Evolutionary conservation across 768 basidiomycete species (phyloP), one percentile per base, ranked within the genome.

Genomic region (Lactarius hengduanensis): DNA sequence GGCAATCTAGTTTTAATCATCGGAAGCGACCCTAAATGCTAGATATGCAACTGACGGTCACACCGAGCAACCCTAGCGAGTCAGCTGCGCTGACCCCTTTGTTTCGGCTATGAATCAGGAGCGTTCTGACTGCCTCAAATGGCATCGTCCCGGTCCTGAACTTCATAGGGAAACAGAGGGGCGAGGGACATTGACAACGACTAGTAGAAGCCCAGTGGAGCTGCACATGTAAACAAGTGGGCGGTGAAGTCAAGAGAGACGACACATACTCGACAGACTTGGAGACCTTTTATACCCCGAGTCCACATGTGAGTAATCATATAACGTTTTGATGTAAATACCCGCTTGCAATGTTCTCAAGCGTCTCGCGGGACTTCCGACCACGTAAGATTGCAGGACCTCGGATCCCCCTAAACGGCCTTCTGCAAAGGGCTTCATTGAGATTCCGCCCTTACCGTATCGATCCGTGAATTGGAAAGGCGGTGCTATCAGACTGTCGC

Each of bases 101-200:
- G 62, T 67, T 67, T 67, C 62, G 62, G 66, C 66, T 67, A 67
- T 67, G 66, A 67, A 67, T 67, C 66, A 67, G 66, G 55, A 43
- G 55, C 43, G 62, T 47, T 59, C 54, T 9, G 62, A 55, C 41
- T 32, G 58, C 62, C 53, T 54, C 43, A 47, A 63, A 57, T 13
- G 53, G 58, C 66, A 26, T 40, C 57, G 28, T 67, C 58, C 2
- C 58, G 43, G 6, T 63, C 53, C 66, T 67, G 66, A 67, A 58
- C 28, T 67, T 67, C 66, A 67, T 63, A 67, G 62, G 20, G 30
- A 63, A 56, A 38, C 53, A 26, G 15, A 55, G 28, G 66, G 57
- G 62, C 66, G 58, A 67, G 66, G 53, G 58, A 47, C 58, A 47
- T 56, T 60, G 66, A 28, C 58, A 22, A 20, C 58, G 53, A 54